Conservation (phyloP, 2,329 filamentous ascomycete genomes). For the Aspergillus hortae region DNA sequence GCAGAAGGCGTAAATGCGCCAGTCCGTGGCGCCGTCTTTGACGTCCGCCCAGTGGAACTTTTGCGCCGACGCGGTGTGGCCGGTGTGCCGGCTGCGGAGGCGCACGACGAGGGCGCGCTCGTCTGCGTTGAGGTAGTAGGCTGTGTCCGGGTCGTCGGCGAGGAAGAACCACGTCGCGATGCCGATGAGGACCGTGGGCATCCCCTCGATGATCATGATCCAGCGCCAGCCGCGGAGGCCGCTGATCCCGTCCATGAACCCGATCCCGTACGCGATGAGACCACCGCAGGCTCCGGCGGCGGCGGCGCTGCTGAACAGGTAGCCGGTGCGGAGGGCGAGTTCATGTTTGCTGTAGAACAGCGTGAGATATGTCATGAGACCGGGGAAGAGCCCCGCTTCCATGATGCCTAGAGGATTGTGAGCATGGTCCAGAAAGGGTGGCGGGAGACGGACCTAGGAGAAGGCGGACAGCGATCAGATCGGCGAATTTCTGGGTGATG, state of each 20-base stretch:
- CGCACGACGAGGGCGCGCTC: slow-evolving; percentile 58
- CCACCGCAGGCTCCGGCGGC: slow-evolving; percentile 70
- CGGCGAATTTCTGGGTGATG: slow-evolving; percentile 61
- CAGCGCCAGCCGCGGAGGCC: slow-evolving; percentile 69
- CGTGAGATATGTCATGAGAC: slow-evolving; percentile 65
- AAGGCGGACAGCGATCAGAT: slow-evolving; percentile 65
- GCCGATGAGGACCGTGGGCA: slow-evolving; percentile 55
- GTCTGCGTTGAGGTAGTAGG: slow-evolving; percentile 56
- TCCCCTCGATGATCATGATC: slow-evolving; percentile 61
- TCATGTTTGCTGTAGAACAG: slow-evolving; percentile 74
- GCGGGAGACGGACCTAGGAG: slow-evolving; percentile 45
- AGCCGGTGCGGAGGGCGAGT: slow-evolving; percentile 68
- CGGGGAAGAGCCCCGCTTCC: slow-evolving; percentile 69
- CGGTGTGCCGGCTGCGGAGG: slow-evolving; percentile 50
- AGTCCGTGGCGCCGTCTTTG: slow-evolving; percentile 64
- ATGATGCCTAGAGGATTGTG: slow-evolving; percentile 49
- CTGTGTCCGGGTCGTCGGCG: slow-evolving; percentile 64
- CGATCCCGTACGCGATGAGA: slow-evolving; percentile 69
- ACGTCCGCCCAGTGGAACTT: slow-evolving; percentile 62
- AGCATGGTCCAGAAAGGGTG: not conserved
- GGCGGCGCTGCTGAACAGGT: slow-evolving; percentile 63
- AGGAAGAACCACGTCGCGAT: slow-evolving; percentile 56
- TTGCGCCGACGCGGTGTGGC: slow-evolving; percentile 47
- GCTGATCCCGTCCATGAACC: slow-evolving; percentile 64
- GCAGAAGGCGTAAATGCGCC: slow-evolving; percentile 71